Base-by-base conservation (phyloP, 78 protist genomes). In the Paulinella micropora region DNA sequence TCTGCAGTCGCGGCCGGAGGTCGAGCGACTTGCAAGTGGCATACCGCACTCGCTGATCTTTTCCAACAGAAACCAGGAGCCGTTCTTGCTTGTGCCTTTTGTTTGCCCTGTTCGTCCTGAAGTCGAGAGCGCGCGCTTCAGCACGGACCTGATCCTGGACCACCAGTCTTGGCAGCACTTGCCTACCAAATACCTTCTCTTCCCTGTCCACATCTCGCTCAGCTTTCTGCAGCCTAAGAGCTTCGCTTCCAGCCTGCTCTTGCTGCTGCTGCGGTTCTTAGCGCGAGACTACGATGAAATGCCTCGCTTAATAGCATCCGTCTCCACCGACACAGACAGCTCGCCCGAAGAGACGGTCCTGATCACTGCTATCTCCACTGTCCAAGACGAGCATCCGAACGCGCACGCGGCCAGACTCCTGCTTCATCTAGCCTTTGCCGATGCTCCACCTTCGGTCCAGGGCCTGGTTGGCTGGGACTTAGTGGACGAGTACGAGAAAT, bases 161-260 rank as follows among this genome's bases (percentile, higher is more conserved):
- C 88, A 90, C 37, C 1, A 34, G 32, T 41, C 87, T 86, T 15
- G 1, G 4, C 34, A 29, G 34, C 82, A 87, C 89, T 1, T 29
- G 0, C 69, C 3, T 29, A 1, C 0, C 31, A 69, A 83, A 23
- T 89, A 89, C 85, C 88, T 64, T 37, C 1, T 83, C 4, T 91
- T 82, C 77, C 88, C 90, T 2, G 88, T 91, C 26, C 93, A 91
- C 86, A 86, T 91, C 64, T 88, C 90, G 83, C 87, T 83, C 37
- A 41, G 85, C 34, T 87, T 91, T 67, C 39, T 91, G 1, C 34
- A 32, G 34, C 28, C 93, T 3, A 79, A 89, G 6, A 86, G 86
- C n/a, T 64, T 88, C 37, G 87, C 90, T 1, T 88, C 91, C 37
- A 86, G 91, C 26, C 89, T 91, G 36, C 88, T 88, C 89, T 89